phyloP scores from a whole-genome alignment of 2,329 filamentous ascomycete species.

The Penicillium sp. region DNA sequence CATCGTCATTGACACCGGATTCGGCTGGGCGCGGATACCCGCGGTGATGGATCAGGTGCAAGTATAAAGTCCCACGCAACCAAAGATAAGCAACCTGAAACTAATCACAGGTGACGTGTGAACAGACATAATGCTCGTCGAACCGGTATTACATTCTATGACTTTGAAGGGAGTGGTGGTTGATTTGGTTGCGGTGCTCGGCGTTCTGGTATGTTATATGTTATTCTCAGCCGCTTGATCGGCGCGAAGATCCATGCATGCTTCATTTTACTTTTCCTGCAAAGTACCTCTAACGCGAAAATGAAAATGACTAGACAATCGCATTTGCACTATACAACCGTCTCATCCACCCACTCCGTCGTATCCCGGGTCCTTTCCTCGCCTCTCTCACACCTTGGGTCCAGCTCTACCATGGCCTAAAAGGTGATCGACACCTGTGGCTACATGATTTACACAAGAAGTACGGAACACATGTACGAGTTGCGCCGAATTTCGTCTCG shows the following conservation, averaged over 20 bases:
- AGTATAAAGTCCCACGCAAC: constrained; percentile 19
- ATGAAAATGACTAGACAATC: constrained; percentile 18
- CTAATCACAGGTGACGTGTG: background rate
- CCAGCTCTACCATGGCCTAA: constrained; percentile 72
- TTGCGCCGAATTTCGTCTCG: constrained; percentile 74
- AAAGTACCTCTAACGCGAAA: background rate
- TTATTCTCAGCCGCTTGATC: background rate
- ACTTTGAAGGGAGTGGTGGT: constrained; percentile 15
- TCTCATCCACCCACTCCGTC: constrained; percentile 36
- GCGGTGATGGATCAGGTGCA: constrained; percentile 11
- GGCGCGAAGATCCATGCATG: background rate
- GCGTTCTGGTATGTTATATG: constrained; percentile 17
- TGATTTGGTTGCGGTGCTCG: constrained; percentile 18
- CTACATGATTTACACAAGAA: constrained; percentile 69
- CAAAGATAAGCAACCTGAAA: constrained; percentile 1
- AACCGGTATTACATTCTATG: constrained; percentile 20
- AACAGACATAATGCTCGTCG: constrained; percentile 23
- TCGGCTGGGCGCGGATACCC: constrained; percentile 27
- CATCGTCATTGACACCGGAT: constrained; percentile 3
- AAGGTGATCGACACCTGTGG: constrained; percentile 72
- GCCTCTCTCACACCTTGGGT: constrained; percentile 47
- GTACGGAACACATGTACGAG: constrained; percentile 72
- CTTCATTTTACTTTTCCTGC: background rate
- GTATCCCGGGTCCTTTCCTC: constrained; percentile 33
- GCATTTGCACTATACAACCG: constrained; percentile 36